Conservation (phyloP, 2,329 filamentous ascomycete genomes). For the Botryosphaeria dothidea region DNA sequence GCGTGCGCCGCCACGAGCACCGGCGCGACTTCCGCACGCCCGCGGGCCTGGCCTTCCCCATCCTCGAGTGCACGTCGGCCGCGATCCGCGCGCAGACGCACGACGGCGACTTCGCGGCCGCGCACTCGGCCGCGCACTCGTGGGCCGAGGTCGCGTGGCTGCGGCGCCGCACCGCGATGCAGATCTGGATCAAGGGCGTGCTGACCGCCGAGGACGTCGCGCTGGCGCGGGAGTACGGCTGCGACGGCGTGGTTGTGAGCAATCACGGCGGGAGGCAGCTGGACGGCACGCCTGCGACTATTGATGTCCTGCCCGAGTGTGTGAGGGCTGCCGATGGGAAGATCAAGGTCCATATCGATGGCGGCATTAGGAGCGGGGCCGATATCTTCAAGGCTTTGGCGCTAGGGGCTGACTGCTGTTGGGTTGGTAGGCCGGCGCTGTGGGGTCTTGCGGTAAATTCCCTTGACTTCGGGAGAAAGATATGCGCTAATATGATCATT, state of each 20-base stretch:
- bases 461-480: too few relatives aligned
- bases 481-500: neutral
- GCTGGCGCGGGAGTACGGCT: slow-evolving; percentile 46
- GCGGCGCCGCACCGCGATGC: slow-evolving; percentile 25
- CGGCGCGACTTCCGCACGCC: slow-evolving; percentile 20
- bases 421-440: slow-evolving; percentile 61
- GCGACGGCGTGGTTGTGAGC: slow-evolving; percentile 46
- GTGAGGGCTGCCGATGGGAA: slow-evolving; percentile 49
- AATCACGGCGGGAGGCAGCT: slow-evolving; percentile 37
- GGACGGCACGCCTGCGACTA: slow-evolving; percentile 26
- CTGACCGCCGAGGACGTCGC: slow-evolving; percentile 53
- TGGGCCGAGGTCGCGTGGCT: slow-evolving; percentile 22
- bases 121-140: slow-evolving; percentile 31
- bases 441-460: slow-evolving; percentile 30
- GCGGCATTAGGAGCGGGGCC: slow-evolving; percentile 62
- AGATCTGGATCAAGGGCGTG: slow-evolving; percentile 44
- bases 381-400: slow-evolving; percentile 68
- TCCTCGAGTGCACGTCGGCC: slow-evolving; percentile 27
- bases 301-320: slow-evolving; percentile 49
- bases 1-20: neutral
- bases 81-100: slow-evolving; percentile 28
- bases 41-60: slow-evolving; percentile 28
- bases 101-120: slow-evolving; percentile 29
- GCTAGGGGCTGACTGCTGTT: slow-evolving; percentile 61
- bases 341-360: slow-evolving; percentile 61